Conservation (phyloP, 23 red algal species). For the Gracilariopsis chorda region DNA sequence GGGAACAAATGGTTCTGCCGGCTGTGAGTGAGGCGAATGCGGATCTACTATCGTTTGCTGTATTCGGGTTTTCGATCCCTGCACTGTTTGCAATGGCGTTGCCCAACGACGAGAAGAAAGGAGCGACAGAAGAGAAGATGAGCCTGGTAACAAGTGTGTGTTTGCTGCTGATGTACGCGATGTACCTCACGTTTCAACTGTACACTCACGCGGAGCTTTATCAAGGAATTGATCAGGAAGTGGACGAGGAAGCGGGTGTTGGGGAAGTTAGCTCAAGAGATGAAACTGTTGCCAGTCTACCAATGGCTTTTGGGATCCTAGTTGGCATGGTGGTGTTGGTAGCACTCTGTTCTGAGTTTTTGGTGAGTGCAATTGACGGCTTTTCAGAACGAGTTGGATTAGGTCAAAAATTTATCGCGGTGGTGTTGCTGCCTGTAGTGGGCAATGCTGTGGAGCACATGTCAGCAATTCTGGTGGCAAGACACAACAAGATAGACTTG, state of each 20-base stretch:
- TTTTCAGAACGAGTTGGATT: constrained; percentile 66
- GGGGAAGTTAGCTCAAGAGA: background rate
- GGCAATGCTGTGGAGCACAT: constrained; percentile 97
- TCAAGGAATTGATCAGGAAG: background rate
- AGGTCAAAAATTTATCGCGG: constrained; percentile 78
- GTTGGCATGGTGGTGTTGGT: constrained; percentile 68
- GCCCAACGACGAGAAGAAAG: background rate
- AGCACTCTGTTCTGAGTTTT: constrained; percentile 68
- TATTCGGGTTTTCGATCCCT: constrained; percentile 89
- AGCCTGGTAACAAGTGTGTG: constrained; percentile 65
- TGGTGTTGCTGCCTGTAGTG: constrained; percentile 92
- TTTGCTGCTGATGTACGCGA: constrained; percentile 76
- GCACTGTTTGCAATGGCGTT: constrained; percentile 68
- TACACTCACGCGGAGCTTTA: constrained; percentile 89
- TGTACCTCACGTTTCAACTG: constrained; percentile 85
- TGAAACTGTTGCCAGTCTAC: constrained; percentile 53
- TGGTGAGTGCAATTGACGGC: constrained; percentile 79
- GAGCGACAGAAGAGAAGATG: constrained; percentile 30
- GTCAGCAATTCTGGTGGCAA: constrained; percentile 81
- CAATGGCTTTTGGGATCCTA: constrained; percentile 55
- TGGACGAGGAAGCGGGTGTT: background rate
- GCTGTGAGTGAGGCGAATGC: constrained; percentile 78
- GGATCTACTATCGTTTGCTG: constrained; percentile 74
- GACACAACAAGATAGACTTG: constrained; percentile 95
- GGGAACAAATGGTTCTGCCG: constrained; percentile 66